Base-by-base conservation (phyloP, 116 monocot genomes). In the Cymodocea nodosa region DNA sequence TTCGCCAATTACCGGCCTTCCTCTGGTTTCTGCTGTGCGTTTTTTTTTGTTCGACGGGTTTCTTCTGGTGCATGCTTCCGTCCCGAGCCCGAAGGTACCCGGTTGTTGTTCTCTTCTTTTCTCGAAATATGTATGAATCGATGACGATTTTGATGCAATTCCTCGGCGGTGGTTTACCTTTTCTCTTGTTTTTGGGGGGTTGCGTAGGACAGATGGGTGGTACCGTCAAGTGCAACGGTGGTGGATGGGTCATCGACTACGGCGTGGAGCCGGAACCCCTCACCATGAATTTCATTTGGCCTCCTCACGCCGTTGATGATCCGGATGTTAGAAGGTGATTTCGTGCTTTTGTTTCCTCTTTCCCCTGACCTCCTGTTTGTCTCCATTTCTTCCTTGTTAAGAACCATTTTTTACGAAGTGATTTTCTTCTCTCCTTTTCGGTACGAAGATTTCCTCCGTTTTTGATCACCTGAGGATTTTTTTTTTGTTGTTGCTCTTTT, bases 231-330 rank as follows among this genome's bases (percentile, higher is more conserved):
- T 16, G 36, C 18, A 61, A 61, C 36, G 64, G 48, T 50, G 23
- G 49, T 50, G 49, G 23, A 3, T 64, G 64, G 64, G 22, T 49
- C 64, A 64, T 64, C 15, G 64, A 64, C 9, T 64, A 64, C 14
- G 64, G 50, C 23, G 24, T 10, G 18, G 23, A 22, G 49, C 23
- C 48, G 23, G 49, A 64, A 64, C 24, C 48, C 49, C 40, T 17
- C 12, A 11, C 64, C 49, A 67, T 16, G 64, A 75, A 88, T 64
- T 79, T 82, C 72, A 69, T 88, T 64, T 84, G 87, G 87, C 55
- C 75, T 67, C 60, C 77, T 44, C 73, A 75, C 50, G 56, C 80
- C 48, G 49, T 70, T n/a, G 83, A 78, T 19, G 83, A 87, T 83
- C 87, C 74, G 8, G 60, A 59, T 11, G 75, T 66, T 30, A 36